A percentile compares a stretch with the other conserved stretches of the same genome.
Conservation (phyloP, 140 eudicot genomes). For the Anethum foeniculum region DNA sequence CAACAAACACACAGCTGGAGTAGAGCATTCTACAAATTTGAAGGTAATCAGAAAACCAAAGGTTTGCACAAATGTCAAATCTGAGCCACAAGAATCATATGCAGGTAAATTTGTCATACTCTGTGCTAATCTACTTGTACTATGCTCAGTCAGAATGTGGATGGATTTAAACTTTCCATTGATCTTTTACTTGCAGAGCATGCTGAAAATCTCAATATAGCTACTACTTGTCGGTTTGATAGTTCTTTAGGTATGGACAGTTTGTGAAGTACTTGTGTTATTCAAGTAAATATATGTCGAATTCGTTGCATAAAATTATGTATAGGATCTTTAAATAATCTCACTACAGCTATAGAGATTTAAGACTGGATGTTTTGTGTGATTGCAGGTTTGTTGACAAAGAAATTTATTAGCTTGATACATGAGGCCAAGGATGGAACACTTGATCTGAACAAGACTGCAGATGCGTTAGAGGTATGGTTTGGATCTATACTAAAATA, state of each 20-base stretch:
- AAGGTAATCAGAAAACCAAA: conserved; percentile 30
- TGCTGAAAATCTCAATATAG: conserved; percentile 28
- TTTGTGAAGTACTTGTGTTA: not conserved
- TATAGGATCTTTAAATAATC: not conserved
- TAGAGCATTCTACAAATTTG: conserved; percentile 19
- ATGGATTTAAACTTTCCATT: not conserved
- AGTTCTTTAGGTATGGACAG: conserved; percentile 65
- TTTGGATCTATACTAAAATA: conserved; percentile 7
- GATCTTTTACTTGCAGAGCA: conserved; percentile 33
- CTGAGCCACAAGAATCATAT: conserved; percentile 28
- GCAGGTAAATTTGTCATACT: conserved; percentile 29
- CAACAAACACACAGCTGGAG: conserved; percentile 25
- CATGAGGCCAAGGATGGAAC: conserved; percentile 51
- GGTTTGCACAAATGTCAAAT: conserved; percentile 23
- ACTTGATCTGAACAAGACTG: conserved; percentile 64
- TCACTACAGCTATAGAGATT: not conserved
- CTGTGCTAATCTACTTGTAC: not conserved
- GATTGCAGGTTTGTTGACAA: conserved; percentile 61
- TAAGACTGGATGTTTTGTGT: conserved; percentile 5
- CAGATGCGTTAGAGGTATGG: conserved; percentile 49
- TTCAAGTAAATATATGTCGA: not conserved
- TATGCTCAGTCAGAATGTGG: not conserved
- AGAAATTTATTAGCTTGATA: conserved; percentile 60
- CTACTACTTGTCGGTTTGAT: conserved; percentile 55
- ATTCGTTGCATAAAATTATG: not conserved